Conservation (phyloP, 306 rosid species). For the Casuarina equisetifolia region DNA sequence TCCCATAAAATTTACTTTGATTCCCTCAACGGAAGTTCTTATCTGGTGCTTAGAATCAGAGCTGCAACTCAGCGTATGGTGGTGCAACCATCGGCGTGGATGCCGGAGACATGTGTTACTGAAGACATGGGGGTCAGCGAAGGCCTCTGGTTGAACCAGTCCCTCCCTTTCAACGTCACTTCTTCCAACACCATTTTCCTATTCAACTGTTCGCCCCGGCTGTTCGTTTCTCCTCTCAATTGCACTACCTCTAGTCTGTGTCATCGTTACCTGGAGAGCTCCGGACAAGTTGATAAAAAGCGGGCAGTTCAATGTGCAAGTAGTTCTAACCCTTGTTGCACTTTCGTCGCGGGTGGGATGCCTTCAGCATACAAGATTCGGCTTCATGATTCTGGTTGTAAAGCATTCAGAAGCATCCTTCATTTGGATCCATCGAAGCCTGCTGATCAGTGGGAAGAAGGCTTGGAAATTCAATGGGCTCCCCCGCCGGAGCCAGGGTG, state of each 20-base stretch:
- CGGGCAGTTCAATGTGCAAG: constrained; percentile 57
- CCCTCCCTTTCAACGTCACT: constrained; percentile 84
- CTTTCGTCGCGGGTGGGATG: constrained; percentile 76
- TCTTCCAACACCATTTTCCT: constrained; percentile 82
- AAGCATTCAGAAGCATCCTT: constrained; percentile 81
- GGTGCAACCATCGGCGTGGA: constrained; percentile 78
- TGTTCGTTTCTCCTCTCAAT: constrained; percentile 86
- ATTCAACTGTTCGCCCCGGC: constrained; percentile 82
- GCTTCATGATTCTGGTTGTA: constrained; percentile 88
- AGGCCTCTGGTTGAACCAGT: constrained; percentile 84
- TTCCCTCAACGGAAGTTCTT: constrained; percentile 74
- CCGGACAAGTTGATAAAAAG: constrained; percentile 51
- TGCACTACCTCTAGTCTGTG: constrained; percentile 86
- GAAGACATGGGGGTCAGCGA: constrained; percentile 74
- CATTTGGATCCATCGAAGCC: constrained; percentile 57
- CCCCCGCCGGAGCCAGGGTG: constrained; percentile 77
- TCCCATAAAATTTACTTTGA: constrained; percentile 54
- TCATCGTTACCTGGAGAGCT: constrained; percentile 67
- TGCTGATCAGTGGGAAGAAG: constrained; percentile 78
- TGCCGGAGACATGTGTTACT: constrained; percentile 61
- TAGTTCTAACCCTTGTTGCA: constrained; percentile 75
- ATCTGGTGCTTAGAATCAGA: constrained; percentile 48
- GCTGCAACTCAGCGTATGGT: constrained; percentile 57
- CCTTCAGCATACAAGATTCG: constrained; percentile 91
- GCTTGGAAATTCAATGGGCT: constrained; percentile 88